Evolutionary conservation across 163 green algal species (phyloP).

Genomic region (Scenedesmus sp.): DNA sequence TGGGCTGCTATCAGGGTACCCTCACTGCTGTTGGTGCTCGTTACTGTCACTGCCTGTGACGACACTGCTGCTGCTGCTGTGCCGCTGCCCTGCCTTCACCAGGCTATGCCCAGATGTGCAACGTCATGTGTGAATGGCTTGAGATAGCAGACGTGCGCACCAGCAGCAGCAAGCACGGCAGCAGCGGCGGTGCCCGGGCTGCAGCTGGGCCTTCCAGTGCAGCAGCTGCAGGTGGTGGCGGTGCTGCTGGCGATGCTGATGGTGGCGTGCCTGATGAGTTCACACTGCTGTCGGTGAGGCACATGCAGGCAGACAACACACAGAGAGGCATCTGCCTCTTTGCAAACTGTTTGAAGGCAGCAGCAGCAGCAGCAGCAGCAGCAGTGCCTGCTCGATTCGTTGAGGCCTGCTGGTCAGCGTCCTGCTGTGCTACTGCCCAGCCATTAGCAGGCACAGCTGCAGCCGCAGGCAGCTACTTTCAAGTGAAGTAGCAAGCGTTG

Average conservation of each 20-base stretch:
- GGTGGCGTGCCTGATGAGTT: slow-evolving; percentile 66
- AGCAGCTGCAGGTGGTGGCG: background rate
- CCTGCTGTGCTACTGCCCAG: too few species aligned
- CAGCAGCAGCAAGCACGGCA: slow-evolving; percentile 9
- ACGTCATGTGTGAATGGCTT: slow-evolving; percentile 80
- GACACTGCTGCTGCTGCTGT: slow-evolving; percentile 6
- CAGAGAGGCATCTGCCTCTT: background rate
- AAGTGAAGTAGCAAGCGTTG: background rate
- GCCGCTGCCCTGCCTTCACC: slow-evolving; percentile 16
- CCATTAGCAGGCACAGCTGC: too few species aligned
- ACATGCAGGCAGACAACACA: background rate
- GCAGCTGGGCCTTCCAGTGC: background rate
- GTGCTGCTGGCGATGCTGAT: background rate
- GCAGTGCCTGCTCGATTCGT: background rate
- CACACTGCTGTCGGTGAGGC: slow-evolving; percentile 70
- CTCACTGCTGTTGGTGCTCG: background rate
- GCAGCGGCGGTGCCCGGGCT: background rate
- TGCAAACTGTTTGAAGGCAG: background rate
- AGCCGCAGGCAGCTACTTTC: too few species aligned
- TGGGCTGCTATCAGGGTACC: too few species aligned
- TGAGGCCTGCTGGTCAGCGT: too few species aligned
- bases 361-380: slow-evolving; percentile 9
- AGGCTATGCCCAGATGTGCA: slow-evolving; percentile 87
- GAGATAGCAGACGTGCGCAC: slow-evolving; percentile 56
- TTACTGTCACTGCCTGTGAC: background rate